Percentiles rank a stretch among this genome's conserved stretches.
phyloP scores from a whole-genome alignment of 2,329 filamentous ascomycete genomes.

The Alternaria sp. region DNA sequence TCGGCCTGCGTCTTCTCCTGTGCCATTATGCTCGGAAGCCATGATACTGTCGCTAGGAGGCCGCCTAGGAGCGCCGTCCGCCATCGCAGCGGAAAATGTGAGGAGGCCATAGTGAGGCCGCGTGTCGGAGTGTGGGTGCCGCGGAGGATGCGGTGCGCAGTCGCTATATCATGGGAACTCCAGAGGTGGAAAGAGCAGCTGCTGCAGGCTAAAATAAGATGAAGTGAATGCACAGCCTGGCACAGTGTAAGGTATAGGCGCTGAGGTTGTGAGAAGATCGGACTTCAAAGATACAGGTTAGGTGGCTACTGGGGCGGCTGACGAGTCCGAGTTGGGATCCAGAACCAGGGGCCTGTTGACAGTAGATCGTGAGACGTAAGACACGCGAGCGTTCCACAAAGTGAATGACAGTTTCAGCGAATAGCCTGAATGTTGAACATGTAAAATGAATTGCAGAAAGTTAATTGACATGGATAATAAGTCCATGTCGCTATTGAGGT shows the following conservation, averaged over 20 bases:
- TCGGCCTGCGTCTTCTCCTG: slow-evolving; percentile 72
- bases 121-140: slow-evolving; percentile 22
- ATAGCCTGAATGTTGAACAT: neutral
- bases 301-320: slow-evolving; percentile 41
- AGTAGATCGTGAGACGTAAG: slow-evolving; percentile 1
- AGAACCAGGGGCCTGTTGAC: slow-evolving; percentile 8
- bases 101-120: slow-evolving; percentile 34
- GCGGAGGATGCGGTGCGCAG: slow-evolving; percentile 31
- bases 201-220: neutral
- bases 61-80: slow-evolving; percentile 44
- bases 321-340: slow-evolving; percentile 33
- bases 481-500: slow-evolving; percentile 14
- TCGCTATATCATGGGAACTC: slow-evolving; percentile 48
- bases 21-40: slow-evolving; percentile 48
- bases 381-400: slow-evolving; percentile 17
- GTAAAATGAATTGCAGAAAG: neutral
- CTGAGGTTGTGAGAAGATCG: slow-evolving; percentile 16
- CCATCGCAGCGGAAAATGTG: slow-evolving; percentile 40
- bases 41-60: slow-evolving; percentile 42
- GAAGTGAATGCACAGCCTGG: neutral
- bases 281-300: slow-evolving; percentile 26
- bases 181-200: neutral
- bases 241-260: slow-evolving; percentile 10
- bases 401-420: neutral
- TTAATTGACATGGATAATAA: neutral